A percentile compares a stretch with the other conserved stretches of the same genome.
These are phyloP conservation scores for Russula sp. DNA, from an alignment of 768 basidiomycete genomes.

Conservation along the genomic window DNA sequence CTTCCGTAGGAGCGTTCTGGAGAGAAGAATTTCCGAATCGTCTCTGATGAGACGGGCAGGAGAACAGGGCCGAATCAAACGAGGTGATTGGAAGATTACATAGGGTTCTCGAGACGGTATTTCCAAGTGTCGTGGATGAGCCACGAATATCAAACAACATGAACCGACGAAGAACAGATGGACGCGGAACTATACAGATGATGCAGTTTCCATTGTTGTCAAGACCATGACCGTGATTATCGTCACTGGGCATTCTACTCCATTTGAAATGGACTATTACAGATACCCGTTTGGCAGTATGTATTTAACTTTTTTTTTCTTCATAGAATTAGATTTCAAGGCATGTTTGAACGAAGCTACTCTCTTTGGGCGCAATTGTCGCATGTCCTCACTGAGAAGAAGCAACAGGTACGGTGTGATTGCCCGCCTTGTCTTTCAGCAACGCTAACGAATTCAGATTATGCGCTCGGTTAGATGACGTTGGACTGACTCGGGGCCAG, in stretches of 20 bases:
- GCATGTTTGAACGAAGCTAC: not conserved
- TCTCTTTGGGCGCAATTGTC: not conserved
- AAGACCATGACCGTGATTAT: not conserved
- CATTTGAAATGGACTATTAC: not conserved
- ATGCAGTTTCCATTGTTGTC: not conserved
- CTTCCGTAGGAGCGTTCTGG: not conserved
- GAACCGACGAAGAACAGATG: not conserved
- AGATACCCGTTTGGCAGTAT: not conserved
- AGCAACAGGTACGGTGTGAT: too few relatives aligned
- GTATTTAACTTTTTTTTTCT: not conserved
- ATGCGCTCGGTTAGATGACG: too few relatives aligned
- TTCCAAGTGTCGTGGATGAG: not conserved
- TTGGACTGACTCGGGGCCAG: too few relatives aligned
- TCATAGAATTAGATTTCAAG: not conserved
- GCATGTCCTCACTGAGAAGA: too few relatives aligned
- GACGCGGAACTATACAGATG: not conserved
- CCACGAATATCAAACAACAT: not conserved
- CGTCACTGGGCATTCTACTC: not conserved
- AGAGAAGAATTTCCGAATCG: not conserved
- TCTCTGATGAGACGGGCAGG: constrained; percentile 2
- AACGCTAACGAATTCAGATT: too few relatives aligned
- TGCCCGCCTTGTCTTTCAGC: too few relatives aligned
- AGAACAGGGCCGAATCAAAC: constrained; percentile 33
- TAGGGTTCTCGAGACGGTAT: constrained; percentile 2
- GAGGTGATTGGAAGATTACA: constrained; percentile 23